Evolutionary conservation across 2,329 filamentous ascomycete species (phyloP), one percentile per base, ranked within the genome.

Genomic region (Septoria petroselini): DNA sequence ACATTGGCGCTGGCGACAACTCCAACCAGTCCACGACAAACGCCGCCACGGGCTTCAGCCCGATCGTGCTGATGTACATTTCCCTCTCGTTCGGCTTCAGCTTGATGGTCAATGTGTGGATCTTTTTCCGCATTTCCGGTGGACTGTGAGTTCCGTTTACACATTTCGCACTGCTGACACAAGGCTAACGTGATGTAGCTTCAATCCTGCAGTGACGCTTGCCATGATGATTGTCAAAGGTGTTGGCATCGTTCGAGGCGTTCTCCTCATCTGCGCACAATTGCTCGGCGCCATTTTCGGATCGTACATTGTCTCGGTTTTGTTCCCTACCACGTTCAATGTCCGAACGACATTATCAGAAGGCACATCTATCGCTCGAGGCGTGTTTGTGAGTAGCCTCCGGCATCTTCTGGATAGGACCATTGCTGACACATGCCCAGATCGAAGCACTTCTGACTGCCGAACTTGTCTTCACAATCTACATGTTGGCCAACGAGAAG

Each of bases 401-500:
- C 8, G 3, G 2, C 14, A 2, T 4, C 9, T n/a, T 1, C 11
- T 14, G 11, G 3, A 30, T n/a, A 7, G n/a, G 7, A 44, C 5
- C 15, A 7, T 17, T 15, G 14, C 43, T 47, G 23, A 47, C 8
- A 31, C 5, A 1, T 9, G 8, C 5, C 4, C 29, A 59, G 57
- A 71, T 72, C 40, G 70, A 72, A 58, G 68, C 69, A 58, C 60
- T 71, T 40, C 55, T 70, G 19, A 72, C 70, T 3, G 67, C 65
- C 19, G 60, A 70, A 48, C 63, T 72, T n/a, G 65, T 71, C 44
- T 69, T 72, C 52, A 67, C 68, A 7, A 70, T 72, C 52, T 66
- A 71, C 60, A 71, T 72, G 68, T 53, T 72, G 35, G 68, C 67
- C 5, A 66, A 65, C 18, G 67, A 70, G 48, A 71, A 71, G 60